Evolutionary conservation across 495 filamentous ascomycete genomes (phyloP), one percentile per base, ranked within the genome.

Genomic region (Podospora pseudocomata): DNA sequence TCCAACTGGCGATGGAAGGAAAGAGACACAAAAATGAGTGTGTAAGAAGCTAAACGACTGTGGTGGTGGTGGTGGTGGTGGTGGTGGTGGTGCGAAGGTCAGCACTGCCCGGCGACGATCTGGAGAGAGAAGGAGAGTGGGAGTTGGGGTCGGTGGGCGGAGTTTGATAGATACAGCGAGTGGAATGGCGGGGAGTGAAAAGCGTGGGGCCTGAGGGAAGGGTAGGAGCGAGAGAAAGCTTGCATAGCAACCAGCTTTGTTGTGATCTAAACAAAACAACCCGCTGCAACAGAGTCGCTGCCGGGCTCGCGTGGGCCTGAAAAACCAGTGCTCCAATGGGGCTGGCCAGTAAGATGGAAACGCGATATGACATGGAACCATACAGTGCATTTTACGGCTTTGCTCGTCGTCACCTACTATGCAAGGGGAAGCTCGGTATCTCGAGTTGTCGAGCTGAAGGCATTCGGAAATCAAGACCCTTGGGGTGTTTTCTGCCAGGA

Each of bases 11-110:
- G 39, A 49, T 23, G 9, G 32, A 58, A 27, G 18, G 18, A 27
- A 27, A 58, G 20, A 58, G 1, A 58, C 5, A 57, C n/a, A 58
- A 3, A 58, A 58, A 58, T 20, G 56, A 58, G 56, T 9, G 23
- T 18, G 59, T 18, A 61, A 61, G 26, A 61, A 61, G 26, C 26
- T 28, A 61, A 61, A 61, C 23, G 30, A 61, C 39, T 23, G 23
- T 23, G 39, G 39, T 49, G 39, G 39, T 49, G 39, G 39, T 49
- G 39, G n/a, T n/a, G n/a, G n/a, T n/a, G n/a, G n/a, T n/a, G n/a
- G 23, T 23, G 39, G 39, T 49, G 39, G 39, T 49, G 39, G 39
- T 49, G 39, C 39, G 39, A 49, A 49, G 15, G 39, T 49, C 39
- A 49, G 15, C 39, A 49, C 39, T 49, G 39, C 13, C 5, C 9